Conservation (phyloP, 345 rosid genomes). For the Eucalyptus erythrocorys region DNA sequence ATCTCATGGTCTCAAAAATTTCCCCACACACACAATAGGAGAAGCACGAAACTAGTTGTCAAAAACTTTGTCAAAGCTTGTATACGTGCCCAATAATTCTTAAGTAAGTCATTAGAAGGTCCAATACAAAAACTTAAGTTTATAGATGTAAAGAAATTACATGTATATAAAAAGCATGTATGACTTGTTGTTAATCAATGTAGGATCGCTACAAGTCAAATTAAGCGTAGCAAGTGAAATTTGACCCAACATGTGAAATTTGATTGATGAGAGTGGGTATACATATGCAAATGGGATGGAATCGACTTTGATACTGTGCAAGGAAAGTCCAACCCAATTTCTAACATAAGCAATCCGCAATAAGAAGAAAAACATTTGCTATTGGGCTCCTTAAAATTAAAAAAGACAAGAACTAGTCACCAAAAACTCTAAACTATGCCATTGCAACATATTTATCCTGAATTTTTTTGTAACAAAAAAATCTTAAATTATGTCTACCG, state of each 20-base stretch:
- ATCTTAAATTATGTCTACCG: no score
- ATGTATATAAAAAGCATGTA: neutral
- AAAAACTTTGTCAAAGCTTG: neutral
- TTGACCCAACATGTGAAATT: neutral
- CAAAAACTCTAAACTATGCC: neutral
- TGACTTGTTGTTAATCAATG: neutral
- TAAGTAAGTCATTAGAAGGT: neutral
- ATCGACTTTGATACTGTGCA: neutral
- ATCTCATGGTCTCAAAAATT: neutral
- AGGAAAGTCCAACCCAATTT: neutral
- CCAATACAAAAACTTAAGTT: neutral
- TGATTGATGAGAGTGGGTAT: neutral
- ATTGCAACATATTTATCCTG: neutral
- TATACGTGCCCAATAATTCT: neutral
- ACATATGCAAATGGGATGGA: neutral
- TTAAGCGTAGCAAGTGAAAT: neutral
- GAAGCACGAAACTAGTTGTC: neutral
- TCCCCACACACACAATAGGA: neutral
- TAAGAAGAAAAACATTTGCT: neutral
- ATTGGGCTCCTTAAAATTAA: neutral
- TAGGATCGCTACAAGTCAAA: neutral
- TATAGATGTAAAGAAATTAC: accelerated
- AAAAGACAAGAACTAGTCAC: neutral
- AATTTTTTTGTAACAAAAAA: no score
- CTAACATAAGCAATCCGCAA: neutral